phyloP scores from a whole-genome alignment of 192 early-diverging fungal genomes.

The Rhizophagus sp. region DNA sequence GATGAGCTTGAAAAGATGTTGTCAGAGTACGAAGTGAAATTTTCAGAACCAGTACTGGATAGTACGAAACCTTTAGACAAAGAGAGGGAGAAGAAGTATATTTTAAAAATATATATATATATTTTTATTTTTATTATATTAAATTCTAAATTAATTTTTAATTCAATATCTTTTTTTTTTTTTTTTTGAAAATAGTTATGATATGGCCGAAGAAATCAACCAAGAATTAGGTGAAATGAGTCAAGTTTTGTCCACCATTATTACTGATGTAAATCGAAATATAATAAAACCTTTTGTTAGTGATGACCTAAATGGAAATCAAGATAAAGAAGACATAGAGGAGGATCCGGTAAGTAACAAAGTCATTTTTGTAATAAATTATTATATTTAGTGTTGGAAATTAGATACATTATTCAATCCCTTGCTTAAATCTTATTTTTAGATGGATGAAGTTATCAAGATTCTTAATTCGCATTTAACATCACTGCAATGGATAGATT shows the following conservation, averaged over 20 bases:
- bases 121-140: background rate
- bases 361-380: background rate
- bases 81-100: slow-evolving; percentile 39
- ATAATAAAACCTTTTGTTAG: slow-evolving; percentile 38
- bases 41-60: slow-evolving; percentile 50
- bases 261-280: slow-evolving; percentile 83
- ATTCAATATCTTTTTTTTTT: slow-evolving; percentile 41
- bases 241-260: slow-evolving; percentile 72
- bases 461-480: slow-evolving; percentile 92
- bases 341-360: slow-evolving; percentile 39
- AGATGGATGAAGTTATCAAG: slow-evolving; percentile 75
- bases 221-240: slow-evolving; percentile 87
- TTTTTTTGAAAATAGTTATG: slow-evolving; percentile 69
- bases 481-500: slow-evolving; percentile 93
- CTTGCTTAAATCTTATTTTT: slow-evolving; percentile 2
- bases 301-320: slow-evolving; percentile 37
- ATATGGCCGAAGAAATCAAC: slow-evolving; percentile 83
- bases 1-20: slow-evolving; percentile 75
- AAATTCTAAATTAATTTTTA: background rate
- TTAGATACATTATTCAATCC: background rate
- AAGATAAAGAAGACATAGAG: slow-evolving; percentile 25
- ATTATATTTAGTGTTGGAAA: background rate
- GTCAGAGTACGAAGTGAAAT: slow-evolving; percentile 77
- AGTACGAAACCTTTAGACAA: slow-evolving; percentile 42
- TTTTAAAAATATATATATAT: background rate